Evolutionary conservation across 768 basidiomycete genomes (phyloP), one percentile per base, ranked within the genome.

Genomic region (Tylopilus balloui): DNA sequence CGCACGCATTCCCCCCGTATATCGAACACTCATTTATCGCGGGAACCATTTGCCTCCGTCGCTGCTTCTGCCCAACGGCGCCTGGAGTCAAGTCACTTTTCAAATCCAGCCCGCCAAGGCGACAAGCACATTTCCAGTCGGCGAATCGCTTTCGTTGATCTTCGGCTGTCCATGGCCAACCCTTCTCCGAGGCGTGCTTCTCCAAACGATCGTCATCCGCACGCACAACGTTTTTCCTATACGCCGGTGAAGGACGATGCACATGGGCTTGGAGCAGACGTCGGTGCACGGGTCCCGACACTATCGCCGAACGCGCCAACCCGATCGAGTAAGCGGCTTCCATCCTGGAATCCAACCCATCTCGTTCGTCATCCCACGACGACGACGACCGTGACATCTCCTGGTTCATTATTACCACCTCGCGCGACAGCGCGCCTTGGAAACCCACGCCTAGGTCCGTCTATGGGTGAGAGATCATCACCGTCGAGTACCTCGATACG

Each of bases 131-230:
- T 41, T 24, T 20, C 9, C 25, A 48, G 58, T 55, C 61, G 49
- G 42, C 53, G 54, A 10, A 20, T 40, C 19, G 29, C 56, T 53
- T 63, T 51, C 11, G 52, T 53, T 17, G 62, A 62, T 56, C 62
- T 52, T 32, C 38, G 47, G 46, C 40, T 50, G 36, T 42, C 55
- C 7, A 51, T 56, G 12, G 13, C 2, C 15, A 14, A 17, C 28
- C 25, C 11, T 31, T 13, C 35, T n/a, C 38, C 38, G 45, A 27
- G 3, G 4, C 31, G 3, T 25, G 48, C 62, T 59, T 64, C 62
- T 64, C 49, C 51, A 23, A 56, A 42, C 32, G 62, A 64, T 64
- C 48, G 47, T 45, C 62, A 45, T 17, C 31, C 45, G 13, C 47
- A 44, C 28, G 37, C 62, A 42, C 51, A 45, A 17, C 47, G 60